Evolutionary conservation across 495 filamentous ascomycete genomes (phyloP), one percentile per base, ranked within the genome.

Genomic region (Xanthoparmelia taractica): DNA sequence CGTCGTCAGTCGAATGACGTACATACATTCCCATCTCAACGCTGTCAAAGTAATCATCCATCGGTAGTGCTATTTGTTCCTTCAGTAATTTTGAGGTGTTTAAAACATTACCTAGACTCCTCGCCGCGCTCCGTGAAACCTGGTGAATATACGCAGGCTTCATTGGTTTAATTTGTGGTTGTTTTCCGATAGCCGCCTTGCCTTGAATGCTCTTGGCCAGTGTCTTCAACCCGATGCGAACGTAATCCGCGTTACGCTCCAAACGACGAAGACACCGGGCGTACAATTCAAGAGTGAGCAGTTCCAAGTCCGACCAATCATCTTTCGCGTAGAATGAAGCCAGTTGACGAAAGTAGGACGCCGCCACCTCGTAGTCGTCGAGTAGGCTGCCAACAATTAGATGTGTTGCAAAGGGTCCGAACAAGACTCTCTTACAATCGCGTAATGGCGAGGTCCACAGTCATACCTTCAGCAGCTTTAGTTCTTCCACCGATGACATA

Each of bases 371-470:
- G 72, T 86, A 93, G 65, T 97, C 89, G 25, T 80, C 77, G 12
- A 88, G 76, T 60, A 87, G 81, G 61, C 78, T 82, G 27, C 29
- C 23, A 11, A 5, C 33, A 63, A 27, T 67, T 15, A 61, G 45
- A 38, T 54, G 40, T 45, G 34, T 50, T 29, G 43, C 50, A 20
- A 29, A n/a, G 29, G 6, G 38, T 20, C 15, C 7, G 2, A 17
- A 43, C 13, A 33, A 38, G 6, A 27, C 6, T 45, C 60, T 77
- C 84, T 64, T 78, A 83, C 76, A 87, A 95, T 74, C 91, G 89
- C 58, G 96, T 75, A 15, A 90, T 79, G 8, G 94, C 94, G 33
- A 97, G 82, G 72, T 98, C 94, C 20, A 90, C 88, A 73, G 92
- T 84, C 52, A 86, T 84, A 38, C 84, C 79, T 65, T 95, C 86